These are phyloP conservation scores for Capsella bursapastoris DNA, from an alignment of 345 rosid genomes.

Conservation along the genomic window DNA sequence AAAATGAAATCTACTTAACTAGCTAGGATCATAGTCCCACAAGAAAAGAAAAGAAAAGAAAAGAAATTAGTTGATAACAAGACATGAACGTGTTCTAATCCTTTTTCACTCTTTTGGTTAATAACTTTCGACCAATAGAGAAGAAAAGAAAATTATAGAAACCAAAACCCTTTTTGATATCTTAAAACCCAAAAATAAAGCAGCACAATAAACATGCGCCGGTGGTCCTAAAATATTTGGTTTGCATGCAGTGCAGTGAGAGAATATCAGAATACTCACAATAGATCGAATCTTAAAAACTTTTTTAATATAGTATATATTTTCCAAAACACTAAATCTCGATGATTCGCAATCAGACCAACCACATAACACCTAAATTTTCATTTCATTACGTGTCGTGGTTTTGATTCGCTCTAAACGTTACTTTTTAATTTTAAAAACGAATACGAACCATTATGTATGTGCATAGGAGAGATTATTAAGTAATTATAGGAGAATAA, in stretches of 20 bases:
- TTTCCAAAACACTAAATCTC: constrained; percentile 28
- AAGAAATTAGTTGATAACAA: constrained; percentile 1
- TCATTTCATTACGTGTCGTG: constrained; percentile 26
- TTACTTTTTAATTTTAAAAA: background rate
- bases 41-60: background rate
- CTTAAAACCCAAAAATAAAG: constrained; percentile 24
- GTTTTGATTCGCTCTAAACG: constrained; percentile 9
- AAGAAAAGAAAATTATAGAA: background rate
- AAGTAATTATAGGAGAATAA: background rate
- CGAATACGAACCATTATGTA: background rate
- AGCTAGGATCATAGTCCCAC: background rate
- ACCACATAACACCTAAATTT: constrained; percentile 41
- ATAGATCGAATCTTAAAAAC: constrained; percentile 26
- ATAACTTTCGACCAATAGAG: background rate
- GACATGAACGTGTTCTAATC: constrained; percentile 16
- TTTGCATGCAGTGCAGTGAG: constrained; percentile 39
- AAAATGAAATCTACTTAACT: background rate
- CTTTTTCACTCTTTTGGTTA: constrained; percentile 5
- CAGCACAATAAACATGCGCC: constrained; percentile 29
- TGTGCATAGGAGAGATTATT: background rate
- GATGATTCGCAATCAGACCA: constrained; percentile 38
- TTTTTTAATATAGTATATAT: background rate
- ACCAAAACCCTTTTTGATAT: constrained; percentile 26
- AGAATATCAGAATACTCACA: background rate
- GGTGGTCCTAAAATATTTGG: constrained; percentile 30